Evolutionary conservation across 345 rosid species (phyloP).

Genomic region (Dimocarpus longan): DNA sequence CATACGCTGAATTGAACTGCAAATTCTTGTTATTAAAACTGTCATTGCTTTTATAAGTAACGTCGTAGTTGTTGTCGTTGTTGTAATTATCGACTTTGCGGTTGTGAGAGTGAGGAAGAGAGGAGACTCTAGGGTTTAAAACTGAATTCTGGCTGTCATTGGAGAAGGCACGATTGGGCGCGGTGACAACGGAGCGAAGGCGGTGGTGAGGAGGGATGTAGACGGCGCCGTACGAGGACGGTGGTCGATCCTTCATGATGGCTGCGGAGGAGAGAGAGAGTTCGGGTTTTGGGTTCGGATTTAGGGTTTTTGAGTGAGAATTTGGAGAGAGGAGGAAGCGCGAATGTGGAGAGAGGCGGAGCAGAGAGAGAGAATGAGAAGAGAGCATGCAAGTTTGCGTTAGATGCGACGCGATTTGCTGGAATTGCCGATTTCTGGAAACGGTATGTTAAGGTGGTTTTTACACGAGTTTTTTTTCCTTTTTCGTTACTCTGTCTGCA

Average conservation of each 20-base stretch:
- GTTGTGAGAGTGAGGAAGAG: slow-evolving; percentile 18
- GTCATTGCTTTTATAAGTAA: slow-evolving; percentile 7
- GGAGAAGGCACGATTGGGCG: slow-evolving; percentile 38
- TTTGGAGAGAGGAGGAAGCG: slow-evolving; percentile 7
- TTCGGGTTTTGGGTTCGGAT: slow-evolving; percentile 19
- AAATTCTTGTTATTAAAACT: slow-evolving; percentile 5
- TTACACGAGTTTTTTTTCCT: too few relatives aligned
- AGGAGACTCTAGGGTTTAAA: slow-evolving; percentile 30
- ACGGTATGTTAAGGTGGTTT: not conserved
- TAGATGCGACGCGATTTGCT: not conserved
- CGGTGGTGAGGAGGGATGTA: slow-evolving; percentile 88
- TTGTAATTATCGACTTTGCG: slow-evolving; percentile 10
- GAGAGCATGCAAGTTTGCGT: slow-evolving; percentile 35
- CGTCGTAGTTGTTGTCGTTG: not conserved
- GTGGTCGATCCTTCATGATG: slow-evolving; percentile 76
- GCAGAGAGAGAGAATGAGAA: slow-evolving; percentile 8
- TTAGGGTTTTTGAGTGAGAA: slow-evolving; percentile 29
- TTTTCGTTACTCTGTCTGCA: too few relatives aligned
- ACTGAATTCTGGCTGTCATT: not conserved
- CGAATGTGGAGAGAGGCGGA: slow-evolving; percentile 5
- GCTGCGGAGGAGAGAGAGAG: slow-evolving; percentile 19
- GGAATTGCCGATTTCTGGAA: not conserved
- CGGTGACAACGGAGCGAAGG: slow-evolving; percentile 46
- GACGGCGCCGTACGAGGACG: slow-evolving; percentile 52
- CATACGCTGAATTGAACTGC: slow-evolving; percentile 29